phyloP scores from a whole-genome alignment of 2,329 filamentous ascomycete genomes.

The Fusarium sarcochroum region DNA sequence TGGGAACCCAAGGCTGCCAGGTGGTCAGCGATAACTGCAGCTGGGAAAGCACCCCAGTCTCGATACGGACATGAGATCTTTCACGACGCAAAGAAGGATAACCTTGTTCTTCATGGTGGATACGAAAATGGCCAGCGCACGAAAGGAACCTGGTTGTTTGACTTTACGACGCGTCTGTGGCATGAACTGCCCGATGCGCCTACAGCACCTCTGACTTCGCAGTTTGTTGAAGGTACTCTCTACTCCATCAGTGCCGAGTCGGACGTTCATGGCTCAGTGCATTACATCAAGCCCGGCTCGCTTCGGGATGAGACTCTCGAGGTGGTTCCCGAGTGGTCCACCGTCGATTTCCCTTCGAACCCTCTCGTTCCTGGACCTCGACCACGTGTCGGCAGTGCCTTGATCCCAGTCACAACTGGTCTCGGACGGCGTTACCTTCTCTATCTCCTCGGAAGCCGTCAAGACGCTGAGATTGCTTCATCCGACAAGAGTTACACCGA shows the following conservation, averaged over 20 bases:
- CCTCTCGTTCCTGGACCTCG: conserved; percentile 32
- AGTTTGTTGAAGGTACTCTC: conserved; percentile 34
- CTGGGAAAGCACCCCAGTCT: conserved; percentile 21
- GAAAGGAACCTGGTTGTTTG: conserved; percentile 36
- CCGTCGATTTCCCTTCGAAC: conserved; percentile 34
- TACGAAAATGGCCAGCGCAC: conserved; percentile 10
- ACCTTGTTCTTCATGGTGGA: conserved; percentile 32
- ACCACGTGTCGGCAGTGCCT: conserved; percentile 35
- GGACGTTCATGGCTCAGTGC: conserved; percentile 30
- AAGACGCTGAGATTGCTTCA: conserved; percentile 17
- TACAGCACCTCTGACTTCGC: conserved; percentile 10
- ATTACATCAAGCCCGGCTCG: conserved; percentile 20
- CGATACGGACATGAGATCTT: conserved; percentile 35
- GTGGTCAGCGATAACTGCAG: conserved; percentile 25
- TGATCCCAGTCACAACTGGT: conserved; percentile 30
- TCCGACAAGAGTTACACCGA: conserved; percentile 22
- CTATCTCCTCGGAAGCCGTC: conserved; percentile 38
- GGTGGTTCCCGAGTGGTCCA: conserved; percentile 19
- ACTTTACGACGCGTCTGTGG: conserved; percentile 34
- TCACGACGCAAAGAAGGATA: conserved; percentile 24
- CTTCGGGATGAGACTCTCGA: conserved; percentile 22
- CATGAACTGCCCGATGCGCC: conserved; percentile 26
- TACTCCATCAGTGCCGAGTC: conserved; percentile 39
- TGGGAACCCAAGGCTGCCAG: conserved; percentile 27
- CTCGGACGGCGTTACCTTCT: conserved; percentile 33